These are phyloP conservation scores for Monilinia fructicola DNA, from an alignment of 2,329 filamentous ascomycete genomes.

Conservation along the genomic window DNA sequence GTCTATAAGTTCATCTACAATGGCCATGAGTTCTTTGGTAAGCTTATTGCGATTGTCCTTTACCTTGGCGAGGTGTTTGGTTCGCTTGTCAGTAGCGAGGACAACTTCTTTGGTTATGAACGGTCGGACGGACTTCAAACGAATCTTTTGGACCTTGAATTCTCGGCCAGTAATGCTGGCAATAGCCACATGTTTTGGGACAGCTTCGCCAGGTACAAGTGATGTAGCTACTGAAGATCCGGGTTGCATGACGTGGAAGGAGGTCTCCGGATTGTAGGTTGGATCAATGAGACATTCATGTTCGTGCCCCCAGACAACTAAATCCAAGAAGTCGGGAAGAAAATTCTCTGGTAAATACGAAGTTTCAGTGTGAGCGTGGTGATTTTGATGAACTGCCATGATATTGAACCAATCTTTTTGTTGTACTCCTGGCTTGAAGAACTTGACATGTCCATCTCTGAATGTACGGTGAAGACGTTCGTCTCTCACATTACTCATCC, in stretches of 20 bases:
- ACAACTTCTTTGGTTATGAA: constrained; percentile 85
- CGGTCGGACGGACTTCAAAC: constrained; percentile 83
- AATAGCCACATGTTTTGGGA: constrained; percentile 86
- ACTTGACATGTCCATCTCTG: constrained; percentile 88
- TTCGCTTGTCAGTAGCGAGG: constrained; percentile 71
- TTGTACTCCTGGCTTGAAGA: constrained; percentile 79
- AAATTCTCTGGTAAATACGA: constrained; percentile 95
- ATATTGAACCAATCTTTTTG: constrained; percentile 94
- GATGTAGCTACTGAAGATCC: constrained; percentile 96
- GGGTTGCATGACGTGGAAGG: constrained; percentile 95
- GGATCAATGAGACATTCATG: constrained; percentile 95
- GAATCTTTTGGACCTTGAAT: constrained; percentile 76
- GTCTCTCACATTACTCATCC: constrained; percentile 92
- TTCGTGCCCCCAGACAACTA: constrained; percentile 96
- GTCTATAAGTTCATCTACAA: constrained; percentile 85
- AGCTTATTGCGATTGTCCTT: constrained; percentile 82
- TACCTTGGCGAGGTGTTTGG: constrained; percentile 74
- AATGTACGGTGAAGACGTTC: constrained; percentile 94
- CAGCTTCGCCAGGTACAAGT: constrained; percentile 83
- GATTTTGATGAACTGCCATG: constrained; percentile 93
- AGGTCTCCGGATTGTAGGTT: constrained; percentile 76
- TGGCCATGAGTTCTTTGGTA: constrained; percentile 69
- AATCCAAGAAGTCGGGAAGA: constrained; percentile 83
- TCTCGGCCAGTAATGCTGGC: constrained; percentile 79
- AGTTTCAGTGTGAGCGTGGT: constrained; percentile 86